Conservation (phyloP, 768 basidiomycete species). For the Pleurotus cornucopiae region DNA sequence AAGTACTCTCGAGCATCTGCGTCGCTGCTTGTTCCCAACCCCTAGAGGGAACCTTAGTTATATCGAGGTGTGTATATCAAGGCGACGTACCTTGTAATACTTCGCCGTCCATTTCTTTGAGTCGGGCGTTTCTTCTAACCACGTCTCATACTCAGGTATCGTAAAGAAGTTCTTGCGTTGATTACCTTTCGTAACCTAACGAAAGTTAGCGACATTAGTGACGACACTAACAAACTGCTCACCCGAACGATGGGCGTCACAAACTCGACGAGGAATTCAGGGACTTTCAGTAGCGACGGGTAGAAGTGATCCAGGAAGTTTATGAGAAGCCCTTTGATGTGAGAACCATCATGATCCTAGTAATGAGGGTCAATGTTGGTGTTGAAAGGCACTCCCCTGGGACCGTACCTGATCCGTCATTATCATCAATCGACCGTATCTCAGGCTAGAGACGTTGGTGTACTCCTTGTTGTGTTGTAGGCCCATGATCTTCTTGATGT, state of each 20-base stretch:
- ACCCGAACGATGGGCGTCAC: conserved; percentile 98
- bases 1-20: conserved; percentile 93
- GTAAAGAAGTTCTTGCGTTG: conserved; percentile 89
- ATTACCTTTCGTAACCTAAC: conserved; percentile 73
- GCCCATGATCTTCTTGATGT: conserved; percentile 98
- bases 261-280: conserved; percentile 94
- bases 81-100: conserved; percentile 86
- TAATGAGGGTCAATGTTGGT: conserved; percentile 2
- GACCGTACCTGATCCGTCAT: conserved; percentile 95
- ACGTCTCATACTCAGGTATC: conserved; percentile 93
- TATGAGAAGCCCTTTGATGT: conserved; percentile 98
- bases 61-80: not conserved
- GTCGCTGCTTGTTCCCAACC: conserved; percentile 91
- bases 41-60: conserved; percentile 42
- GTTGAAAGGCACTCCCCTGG: not conserved
- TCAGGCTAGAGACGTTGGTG: conserved; percentile 54
- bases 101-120: conserved; percentile 85
- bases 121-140: conserved; percentile 76
- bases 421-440: conserved; percentile 96
- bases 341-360: conserved; percentile 99
- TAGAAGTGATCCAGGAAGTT: conserved; percentile 98
- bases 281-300: conserved; percentile 87
- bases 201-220: not conserved
- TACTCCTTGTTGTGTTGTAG: conserved; percentile 94
- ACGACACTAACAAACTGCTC: conserved; percentile 17